Percentiles rank a stretch among this genome's conserved stretches.
These are phyloP conservation scores for Lithospermum erythrorhizon DNA, from an alignment of 257 asterid genomes.

Conservation along the genomic window DNA sequence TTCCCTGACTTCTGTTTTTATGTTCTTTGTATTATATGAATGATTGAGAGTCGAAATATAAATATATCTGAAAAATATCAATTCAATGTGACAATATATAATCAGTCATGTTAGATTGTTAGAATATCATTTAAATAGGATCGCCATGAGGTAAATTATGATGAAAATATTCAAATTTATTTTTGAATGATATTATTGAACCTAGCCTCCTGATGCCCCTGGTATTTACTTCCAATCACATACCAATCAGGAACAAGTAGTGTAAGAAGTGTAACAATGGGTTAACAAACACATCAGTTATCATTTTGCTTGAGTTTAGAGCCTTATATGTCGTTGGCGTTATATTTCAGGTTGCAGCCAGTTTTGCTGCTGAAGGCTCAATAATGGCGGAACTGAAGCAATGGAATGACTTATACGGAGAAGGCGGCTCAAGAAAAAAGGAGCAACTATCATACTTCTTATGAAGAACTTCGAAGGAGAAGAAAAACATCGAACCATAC, in stretches of 20 bases:
- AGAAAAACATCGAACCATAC: background rate
- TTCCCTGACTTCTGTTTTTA: background rate
- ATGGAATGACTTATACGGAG: slow-evolving; percentile 67
- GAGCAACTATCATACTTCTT: slow-evolving; percentile 71
- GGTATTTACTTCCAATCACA: no score
- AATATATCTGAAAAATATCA: no score
- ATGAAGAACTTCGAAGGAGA: slow-evolving; percentile 14
- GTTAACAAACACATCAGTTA: background rate
- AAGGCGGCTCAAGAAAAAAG: slow-evolving; percentile 80
- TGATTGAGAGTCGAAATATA: no score
- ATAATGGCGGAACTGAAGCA: slow-evolving; percentile 62
- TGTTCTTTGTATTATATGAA: no score
- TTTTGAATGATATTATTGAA: no score
- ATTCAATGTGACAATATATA: no score
- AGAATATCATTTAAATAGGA: background rate
- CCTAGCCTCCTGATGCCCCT: background rate
- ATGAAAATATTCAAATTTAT: no score
- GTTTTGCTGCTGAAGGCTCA: slow-evolving; percentile 61
- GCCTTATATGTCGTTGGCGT: background rate
- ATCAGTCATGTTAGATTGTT: background rate
- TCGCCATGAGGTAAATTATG: background rate
- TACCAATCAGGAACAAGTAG: no score
- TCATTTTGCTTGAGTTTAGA: background rate
- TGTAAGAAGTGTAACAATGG: background rate
- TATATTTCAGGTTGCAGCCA: slow-evolving; percentile 58